Conservation (phyloP, 495 filamentous ascomycete species). For the Usnea hakonensis region DNA sequence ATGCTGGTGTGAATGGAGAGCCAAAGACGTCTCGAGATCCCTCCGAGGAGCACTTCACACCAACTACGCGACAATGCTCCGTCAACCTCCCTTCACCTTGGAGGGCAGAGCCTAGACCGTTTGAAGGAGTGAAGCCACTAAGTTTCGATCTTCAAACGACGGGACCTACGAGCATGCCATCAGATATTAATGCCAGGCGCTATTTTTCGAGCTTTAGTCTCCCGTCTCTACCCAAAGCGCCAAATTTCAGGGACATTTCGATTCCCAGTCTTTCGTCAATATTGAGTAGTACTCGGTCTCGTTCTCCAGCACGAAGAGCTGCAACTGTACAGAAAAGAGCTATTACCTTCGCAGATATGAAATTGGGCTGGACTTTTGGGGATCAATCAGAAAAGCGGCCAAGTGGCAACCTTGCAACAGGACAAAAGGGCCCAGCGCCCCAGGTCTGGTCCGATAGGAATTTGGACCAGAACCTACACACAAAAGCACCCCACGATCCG, state of each 20-base stretch:
- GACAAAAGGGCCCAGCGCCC: background rate
- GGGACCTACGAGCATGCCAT: slow-evolving; percentile 37
- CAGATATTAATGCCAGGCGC: slow-evolving; percentile 23
- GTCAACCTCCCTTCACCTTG: slow-evolving; percentile 42
- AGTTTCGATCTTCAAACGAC: slow-evolving; percentile 33
- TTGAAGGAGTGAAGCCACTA: slow-evolving; percentile 30
- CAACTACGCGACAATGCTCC: slow-evolving; percentile 20
- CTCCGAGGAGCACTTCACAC: slow-evolving; percentile 19
- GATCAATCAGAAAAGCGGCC: slow-evolving; percentile 5
- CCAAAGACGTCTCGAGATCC: background rate
- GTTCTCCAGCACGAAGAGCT: slow-evolving; percentile 12
- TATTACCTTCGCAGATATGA: slow-evolving; percentile 11
- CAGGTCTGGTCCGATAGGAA: background rate
- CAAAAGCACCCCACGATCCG: slow-evolving; percentile 13
- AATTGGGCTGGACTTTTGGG: slow-evolving; percentile 21
- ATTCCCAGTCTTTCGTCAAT: slow-evolving; percentile 17
- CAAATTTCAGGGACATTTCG: slow-evolving; percentile 27
- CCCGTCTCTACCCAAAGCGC: slow-evolving; percentile 46
- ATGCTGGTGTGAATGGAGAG: slow-evolving; percentile 3
- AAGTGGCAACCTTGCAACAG: background rate
- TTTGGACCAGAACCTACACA: too few species aligned
- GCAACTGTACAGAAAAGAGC: slow-evolving; percentile 17
- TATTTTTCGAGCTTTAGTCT: slow-evolving; percentile 27
- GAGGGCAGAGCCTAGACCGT: slow-evolving; percentile 42
- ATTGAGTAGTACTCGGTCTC: slow-evolving; percentile 11